Evolutionary conservation across 331 rosid species (phyloP).

Genomic region (Cydonia oblonga): DNA sequence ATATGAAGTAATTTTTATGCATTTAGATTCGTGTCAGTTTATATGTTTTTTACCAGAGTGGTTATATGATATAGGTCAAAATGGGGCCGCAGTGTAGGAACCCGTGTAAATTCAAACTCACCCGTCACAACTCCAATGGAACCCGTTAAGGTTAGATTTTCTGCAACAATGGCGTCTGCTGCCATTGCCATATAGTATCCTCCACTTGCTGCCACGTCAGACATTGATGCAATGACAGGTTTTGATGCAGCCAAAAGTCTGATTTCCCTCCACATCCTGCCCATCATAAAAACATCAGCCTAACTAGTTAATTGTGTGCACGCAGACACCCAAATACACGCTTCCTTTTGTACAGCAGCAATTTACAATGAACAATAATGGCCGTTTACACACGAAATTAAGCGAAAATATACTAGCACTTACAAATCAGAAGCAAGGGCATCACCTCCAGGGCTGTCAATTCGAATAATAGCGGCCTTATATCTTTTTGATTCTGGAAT

Average conservation of each 20-base stretch:
- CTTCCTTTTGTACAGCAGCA: not conserved
- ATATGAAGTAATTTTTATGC: not conserved
- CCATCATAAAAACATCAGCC: constrained; percentile 15
- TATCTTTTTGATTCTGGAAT: constrained; percentile 57
- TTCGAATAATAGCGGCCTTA: constrained; percentile 83
- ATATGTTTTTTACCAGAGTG: not conserved
- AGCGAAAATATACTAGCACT: constrained; percentile 35
- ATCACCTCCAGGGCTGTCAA: constrained; percentile 98
- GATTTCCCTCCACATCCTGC: constrained; percentile 97
- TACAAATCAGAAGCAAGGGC: constrained; percentile 98
- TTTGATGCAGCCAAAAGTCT: constrained; percentile 75
- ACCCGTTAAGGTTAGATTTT: constrained; percentile 76
- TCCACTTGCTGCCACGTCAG: constrained; percentile 94
- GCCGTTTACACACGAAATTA: not conserved
- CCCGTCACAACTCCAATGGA: constrained; percentile 90
- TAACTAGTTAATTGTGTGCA: not conserved
- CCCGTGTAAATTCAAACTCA: constrained; percentile 12
- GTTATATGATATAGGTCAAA: not conserved
- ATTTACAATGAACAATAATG: not conserved
- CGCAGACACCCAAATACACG: not conserved
- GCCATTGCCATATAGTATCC: constrained; percentile 97
- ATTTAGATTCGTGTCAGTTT: not conserved
- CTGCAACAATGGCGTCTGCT: constrained; percentile 73
- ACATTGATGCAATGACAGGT: constrained; percentile 90
- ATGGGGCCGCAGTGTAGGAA: not conserved